phyloP scores from a whole-genome alignment of 208 protist genomes.

The Tritrichomonas foetus region DNA sequence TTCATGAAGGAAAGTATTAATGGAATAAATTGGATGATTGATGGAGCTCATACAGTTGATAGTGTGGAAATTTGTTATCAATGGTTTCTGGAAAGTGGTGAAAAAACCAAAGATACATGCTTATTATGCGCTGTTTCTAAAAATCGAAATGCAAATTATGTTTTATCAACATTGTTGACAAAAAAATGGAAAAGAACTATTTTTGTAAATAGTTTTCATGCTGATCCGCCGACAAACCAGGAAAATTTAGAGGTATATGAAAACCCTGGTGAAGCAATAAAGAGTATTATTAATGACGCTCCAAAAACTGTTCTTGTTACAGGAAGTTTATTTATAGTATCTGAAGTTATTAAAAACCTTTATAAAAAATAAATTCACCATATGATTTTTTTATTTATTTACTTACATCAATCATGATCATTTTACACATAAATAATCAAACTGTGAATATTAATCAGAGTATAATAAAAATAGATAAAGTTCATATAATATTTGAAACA shows the following conservation, averaged over 20 bases:
- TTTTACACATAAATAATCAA: too few relatives aligned
- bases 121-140: not conserved
- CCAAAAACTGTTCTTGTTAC: not conserved
- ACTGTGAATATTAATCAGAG: too few relatives aligned
- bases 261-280: not conserved
- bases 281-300: not conserved
- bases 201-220: not conserved
- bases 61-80: not conserved
- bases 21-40: not conserved
- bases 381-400: too few relatives aligned
- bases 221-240: not conserved
- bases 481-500: too few relatives aligned
- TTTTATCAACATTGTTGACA: not conserved
- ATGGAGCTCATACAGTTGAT: conserved; percentile 5
- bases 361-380: too few relatives aligned
- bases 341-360: not conserved
- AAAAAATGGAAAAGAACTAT: not conserved
- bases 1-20: not conserved
- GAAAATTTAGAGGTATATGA: not conserved
- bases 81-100: not conserved
- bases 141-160: not conserved
- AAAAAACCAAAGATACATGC: not conserved
- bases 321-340: conserved; percentile 4
- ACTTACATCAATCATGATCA: too few relatives aligned
- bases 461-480: too few relatives aligned